Base-by-base conservation (phyloP, 176 grass and related monocot species). In the Guadua angustifolia region DNA sequence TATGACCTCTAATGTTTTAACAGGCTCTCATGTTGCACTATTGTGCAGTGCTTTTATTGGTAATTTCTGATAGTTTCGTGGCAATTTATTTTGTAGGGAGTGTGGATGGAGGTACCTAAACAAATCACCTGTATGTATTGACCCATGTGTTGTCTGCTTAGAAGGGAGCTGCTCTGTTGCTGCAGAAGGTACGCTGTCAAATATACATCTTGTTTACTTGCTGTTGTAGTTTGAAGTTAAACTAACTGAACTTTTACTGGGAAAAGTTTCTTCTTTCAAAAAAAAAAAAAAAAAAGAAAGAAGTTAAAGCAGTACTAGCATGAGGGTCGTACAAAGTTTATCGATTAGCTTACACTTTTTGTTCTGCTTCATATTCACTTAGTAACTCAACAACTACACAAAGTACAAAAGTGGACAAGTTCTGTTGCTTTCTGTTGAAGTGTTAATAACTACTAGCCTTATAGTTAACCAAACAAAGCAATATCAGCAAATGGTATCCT, bases 81-180 rank as follows among this genome's bases (percentile, higher is more conserved):
- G 0, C n/a, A 67, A 58, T 79, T 83, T 29, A 57, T 78, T 60
- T 79, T 89, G 72, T 75, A 98, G 96, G 90, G 96, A 98, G 69
- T 89, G 84, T 81, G 96, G 96, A 36, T 98, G 93, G 93, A 85
- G 88, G 77, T 88, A 83, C 73, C 83, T 92, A 79, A 88, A 86
- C 51, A 73, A 87, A 36, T 82, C 88, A 46, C 66, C 93, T 86
- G 87, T 77, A 58, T 98, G 93, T 43, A 83, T 92, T 75, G 96
- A 98, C 73, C 91, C 96, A 72, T 99, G 96, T 63, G 88, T 88
- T 66, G 96, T 99, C 60, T 99, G 96, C 86, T 92, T 99, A 74
- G 93, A 94, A 79, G 89, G 88, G 74, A 89, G 83, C 81, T 99
- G 96, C 78, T 92, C 89, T 24, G 91, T 99, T 74, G 80, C 89